A percentile compares a stretch with the other conserved stretches of the same genome.
phyloP scores from a whole-genome alignment of 2,329 filamentous ascomycete genomes.

The Talaromyces sp. region DNA sequence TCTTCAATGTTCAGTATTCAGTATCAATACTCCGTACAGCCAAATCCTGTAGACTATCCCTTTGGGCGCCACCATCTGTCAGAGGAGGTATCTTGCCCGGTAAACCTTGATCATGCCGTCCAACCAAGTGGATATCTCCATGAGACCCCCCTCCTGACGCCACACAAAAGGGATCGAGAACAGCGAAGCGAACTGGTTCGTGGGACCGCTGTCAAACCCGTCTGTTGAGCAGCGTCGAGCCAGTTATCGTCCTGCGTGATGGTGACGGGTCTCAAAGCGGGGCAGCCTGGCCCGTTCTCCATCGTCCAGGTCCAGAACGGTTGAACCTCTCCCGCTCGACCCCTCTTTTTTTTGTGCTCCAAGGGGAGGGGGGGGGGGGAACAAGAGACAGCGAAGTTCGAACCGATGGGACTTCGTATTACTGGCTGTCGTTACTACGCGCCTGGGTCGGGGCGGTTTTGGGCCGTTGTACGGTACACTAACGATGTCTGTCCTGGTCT shows the following conservation, averaged over 20 bases:
- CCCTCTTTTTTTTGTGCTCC: not conserved
- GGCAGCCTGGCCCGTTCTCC: slow-evolving; percentile 15
- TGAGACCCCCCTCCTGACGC: not conserved
- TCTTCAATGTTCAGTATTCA: too few relatives aligned
- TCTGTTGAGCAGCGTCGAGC: slow-evolving; percentile 1
- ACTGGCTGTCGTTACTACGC: not conserved
- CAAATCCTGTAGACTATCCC: too few relatives aligned
- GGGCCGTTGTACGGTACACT: slow-evolving; percentile 1
- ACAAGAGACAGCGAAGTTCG: not conserved
- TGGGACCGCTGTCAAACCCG: slow-evolving; percentile 18
- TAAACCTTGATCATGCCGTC: slow-evolving; percentile 7
- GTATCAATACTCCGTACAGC: too few relatives aligned
- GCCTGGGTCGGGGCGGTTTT: not conserved
- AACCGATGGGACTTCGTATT: not conserved
- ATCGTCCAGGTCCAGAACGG: slow-evolving; percentile 12
- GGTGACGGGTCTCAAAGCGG: slow-evolving; percentile 13
- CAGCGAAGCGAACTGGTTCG: slow-evolving; percentile 10
- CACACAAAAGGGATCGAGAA: slow-evolving; percentile 1
- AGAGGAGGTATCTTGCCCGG: not conserved
- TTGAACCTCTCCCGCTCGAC: slow-evolving; percentile 5
- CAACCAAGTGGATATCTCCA: not conserved
- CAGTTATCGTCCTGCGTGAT: slow-evolving; percentile 10
- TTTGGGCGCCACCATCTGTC: not conserved
- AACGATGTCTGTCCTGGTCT: not conserved
- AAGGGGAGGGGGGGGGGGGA: too few relatives aligned